Evolutionary conservation across 805 yeast genomes (phyloP), one percentile per base, ranked within the genome.

Genomic region (Saturnispora serradocipensis): DNA sequence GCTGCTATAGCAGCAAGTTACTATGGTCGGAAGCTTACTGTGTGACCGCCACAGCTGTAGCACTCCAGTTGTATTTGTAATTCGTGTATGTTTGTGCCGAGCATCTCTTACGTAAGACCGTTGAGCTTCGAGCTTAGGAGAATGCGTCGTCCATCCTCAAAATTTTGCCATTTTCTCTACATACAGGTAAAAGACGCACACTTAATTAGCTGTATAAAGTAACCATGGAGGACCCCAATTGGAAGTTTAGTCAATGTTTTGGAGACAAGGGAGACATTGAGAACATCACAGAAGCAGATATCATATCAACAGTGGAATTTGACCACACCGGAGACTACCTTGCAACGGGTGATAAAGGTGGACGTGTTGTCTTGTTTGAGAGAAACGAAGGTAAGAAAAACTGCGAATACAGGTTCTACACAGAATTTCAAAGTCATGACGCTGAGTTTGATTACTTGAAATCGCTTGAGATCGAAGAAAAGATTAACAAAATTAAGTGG

Each of bases 261-360:
- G 99, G 99, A 57, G 99, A 93, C 69, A 93, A 95, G 68, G 96
- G 96, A 46, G 99, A 93, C 67, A 85, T 90, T 53, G 98, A 91
- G 58, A 86, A 82, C 62, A 88, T 90, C 62, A 89, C 97, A 3
- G 98, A 90, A 65, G 97, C 97, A 4, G 99, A 93, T 67, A 90
- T 93, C 64, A 93, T 93, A 56, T 86, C 97, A 18, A 88, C 99
- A 2, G 97, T 93, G 40, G 98, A 93, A 70, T 93, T 93, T 63
- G 97, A 93, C 67, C 86, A 84, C 64, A 80, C 93, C 7, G 99
- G 99, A 48, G 89, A 93, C 65, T 93, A 84, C 64, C 72, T 93
- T 53, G 99, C 99, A 54, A 93, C 99, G 1, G 99, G 99, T 56
- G 99, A 93, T 71, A 83, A 90, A 64, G 99, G 99, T 50, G 99